Conservation (phyloP, 306 rosid species). For the Ceratonia siliqua region DNA sequence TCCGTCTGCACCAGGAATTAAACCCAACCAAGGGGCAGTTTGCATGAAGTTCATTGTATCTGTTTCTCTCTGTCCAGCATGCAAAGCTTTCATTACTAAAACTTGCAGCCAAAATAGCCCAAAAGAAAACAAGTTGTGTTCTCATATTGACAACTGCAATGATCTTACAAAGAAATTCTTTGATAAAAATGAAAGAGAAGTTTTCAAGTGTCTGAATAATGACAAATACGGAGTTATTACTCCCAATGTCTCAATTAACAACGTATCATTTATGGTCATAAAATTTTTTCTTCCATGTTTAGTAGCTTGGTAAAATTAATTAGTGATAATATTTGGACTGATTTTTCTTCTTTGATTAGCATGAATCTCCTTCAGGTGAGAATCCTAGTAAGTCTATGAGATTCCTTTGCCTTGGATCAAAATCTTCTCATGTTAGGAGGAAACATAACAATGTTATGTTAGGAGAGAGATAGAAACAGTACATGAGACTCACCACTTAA, state of each 20-base stretch:
- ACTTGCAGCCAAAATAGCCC: slow-evolving; percentile 17
- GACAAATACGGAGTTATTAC: slow-evolving; percentile 5
- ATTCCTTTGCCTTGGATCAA: too few relatives aligned
- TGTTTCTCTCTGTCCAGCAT: slow-evolving; percentile 73
- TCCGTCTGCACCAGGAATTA: slow-evolving; percentile 90
- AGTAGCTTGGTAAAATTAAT: slow-evolving; percentile 1
- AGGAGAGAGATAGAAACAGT: too few relatives aligned
- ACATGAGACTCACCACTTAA: too few relatives aligned
- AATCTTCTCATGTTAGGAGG: too few relatives aligned
- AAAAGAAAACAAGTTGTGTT: background rate
- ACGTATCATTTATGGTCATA: background rate
- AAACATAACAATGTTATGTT: too few relatives aligned
- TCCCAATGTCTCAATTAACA: background rate
- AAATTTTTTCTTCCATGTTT: slow-evolving; percentile 8
- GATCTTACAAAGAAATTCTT: background rate
- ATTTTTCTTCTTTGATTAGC: background rate
- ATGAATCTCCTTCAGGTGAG: background rate
- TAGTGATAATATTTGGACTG: background rate
- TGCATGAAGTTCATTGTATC: slow-evolving; percentile 92
- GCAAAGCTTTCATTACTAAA: slow-evolving; percentile 2
- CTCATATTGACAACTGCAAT: background rate
- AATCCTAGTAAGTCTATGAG: background rate
- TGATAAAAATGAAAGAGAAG: background rate
- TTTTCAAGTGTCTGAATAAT: background rate
- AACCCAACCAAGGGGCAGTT: slow-evolving; percentile 97